Conservation (phyloP, 2,329 filamentous ascomycete genomes). For the Exophiala xenobiotica region DNA sequence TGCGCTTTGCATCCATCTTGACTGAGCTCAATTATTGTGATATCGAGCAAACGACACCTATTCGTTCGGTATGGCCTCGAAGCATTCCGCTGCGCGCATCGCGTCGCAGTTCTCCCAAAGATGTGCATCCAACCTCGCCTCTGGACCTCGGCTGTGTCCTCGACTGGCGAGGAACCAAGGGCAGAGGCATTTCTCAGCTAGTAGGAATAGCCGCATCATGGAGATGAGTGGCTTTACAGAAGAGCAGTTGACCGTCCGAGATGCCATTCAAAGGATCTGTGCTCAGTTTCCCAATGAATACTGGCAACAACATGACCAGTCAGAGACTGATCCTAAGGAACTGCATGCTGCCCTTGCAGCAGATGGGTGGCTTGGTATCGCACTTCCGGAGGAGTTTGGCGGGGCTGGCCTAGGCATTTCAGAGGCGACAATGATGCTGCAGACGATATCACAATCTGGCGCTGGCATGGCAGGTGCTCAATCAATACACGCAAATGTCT, state of each 20-base stretch:
- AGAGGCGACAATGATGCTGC: slow-evolving; percentile 84
- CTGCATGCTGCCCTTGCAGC: slow-evolving; percentile 73
- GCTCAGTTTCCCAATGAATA: slow-evolving; percentile 70
- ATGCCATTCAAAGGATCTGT: slow-evolving; percentile 68
- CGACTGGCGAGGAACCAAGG: neutral
- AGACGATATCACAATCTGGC: slow-evolving; percentile 74
- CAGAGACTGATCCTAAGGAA: slow-evolving; percentile 68
- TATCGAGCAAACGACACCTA: neutral
- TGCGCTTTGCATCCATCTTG: too few species aligned
- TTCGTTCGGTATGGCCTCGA: slow-evolving; percentile 10
- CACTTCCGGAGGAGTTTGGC: slow-evolving; percentile 70
- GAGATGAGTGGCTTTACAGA: slow-evolving; percentile 70
- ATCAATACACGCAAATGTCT: slow-evolving; percentile 66
- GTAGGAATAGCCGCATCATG: slow-evolving; percentile 53
- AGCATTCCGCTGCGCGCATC: slow-evolving; percentile 1
- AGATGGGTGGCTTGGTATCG: slow-evolving; percentile 79
- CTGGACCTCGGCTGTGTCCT: slow-evolving; percentile 19
- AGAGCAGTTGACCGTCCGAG: slow-evolving; percentile 69
- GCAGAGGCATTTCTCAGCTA: slow-evolving; percentile 18
- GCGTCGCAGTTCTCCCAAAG: neutral
- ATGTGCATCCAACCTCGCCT: neutral
- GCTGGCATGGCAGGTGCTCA: slow-evolving; percentile 74
- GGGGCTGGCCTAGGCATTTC: slow-evolving; percentile 72
- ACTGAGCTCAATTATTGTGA: too few species aligned
- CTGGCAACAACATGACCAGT: slow-evolving; percentile 72